These are phyloP conservation scores for Aspergillus panamensis DNA, from an alignment of 495 filamentous ascomycete genomes.

Conservation along the genomic window DNA sequence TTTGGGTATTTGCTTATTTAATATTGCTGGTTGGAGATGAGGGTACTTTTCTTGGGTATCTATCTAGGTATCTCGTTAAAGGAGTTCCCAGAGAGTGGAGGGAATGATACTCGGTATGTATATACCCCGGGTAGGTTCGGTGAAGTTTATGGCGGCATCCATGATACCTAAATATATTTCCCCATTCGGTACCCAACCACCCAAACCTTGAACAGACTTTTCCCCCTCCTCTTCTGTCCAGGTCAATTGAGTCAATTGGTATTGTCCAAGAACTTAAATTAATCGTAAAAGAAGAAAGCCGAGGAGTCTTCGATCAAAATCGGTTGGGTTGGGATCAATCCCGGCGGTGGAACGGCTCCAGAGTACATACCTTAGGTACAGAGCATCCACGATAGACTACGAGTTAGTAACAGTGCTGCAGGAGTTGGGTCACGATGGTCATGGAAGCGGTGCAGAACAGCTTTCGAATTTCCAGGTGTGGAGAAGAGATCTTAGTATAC, in stretches of 20 bases:
- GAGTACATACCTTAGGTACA: background rate
- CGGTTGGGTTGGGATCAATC: conserved; percentile 6
- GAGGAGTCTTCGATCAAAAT: background rate
- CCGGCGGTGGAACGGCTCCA: background rate
- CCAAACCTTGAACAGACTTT: background rate
- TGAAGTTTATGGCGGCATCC: too few species aligned
- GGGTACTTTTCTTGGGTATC: background rate
- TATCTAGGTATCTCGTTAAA: too few species aligned
- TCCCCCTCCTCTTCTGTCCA: background rate
- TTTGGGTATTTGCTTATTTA: background rate
- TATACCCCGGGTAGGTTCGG: too few species aligned
- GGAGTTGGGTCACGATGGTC: too few species aligned
- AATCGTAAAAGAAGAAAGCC: background rate
- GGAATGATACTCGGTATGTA: too few species aligned
- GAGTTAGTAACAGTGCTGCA: too few species aligned
- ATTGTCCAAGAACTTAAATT: background rate
- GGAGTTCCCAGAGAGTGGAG: too few species aligned
- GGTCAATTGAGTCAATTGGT: background rate
- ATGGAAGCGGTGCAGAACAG: too few species aligned
- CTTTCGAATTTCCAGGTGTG: too few species aligned
- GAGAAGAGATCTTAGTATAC: too few species aligned
- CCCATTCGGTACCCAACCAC: background rate
- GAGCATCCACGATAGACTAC: too few species aligned
- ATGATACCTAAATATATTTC: background rate
- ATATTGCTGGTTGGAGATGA: background rate